These are phyloP conservation scores for Escallonia rubra DNA, from an alignment of 129 eudicot genomes.

Conservation along the genomic window DNA sequence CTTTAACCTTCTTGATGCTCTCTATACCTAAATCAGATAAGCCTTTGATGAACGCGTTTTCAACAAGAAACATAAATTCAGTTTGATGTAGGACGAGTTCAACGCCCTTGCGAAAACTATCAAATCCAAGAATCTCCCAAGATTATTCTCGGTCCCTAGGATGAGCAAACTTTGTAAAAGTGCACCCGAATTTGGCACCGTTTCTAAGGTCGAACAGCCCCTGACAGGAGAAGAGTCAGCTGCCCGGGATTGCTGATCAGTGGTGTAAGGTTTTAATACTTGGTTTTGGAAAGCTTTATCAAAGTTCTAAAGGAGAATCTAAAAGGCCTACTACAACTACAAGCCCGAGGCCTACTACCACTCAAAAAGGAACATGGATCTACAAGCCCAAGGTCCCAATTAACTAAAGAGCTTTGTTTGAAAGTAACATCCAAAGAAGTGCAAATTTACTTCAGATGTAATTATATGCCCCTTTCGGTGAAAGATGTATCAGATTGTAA, in stretches of 20 bases:
- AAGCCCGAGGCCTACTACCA: too few species aligned
- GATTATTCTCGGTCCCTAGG: conserved; percentile 7
- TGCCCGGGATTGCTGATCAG: conserved; percentile 5
- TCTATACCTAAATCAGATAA: conserved; percentile 15
- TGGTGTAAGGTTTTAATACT: conserved; percentile 18
- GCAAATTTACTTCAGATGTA: too few species aligned
- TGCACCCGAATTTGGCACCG: conserved; percentile 9
- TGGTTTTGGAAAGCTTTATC: conserved; percentile 34
- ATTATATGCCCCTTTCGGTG: too few species aligned
- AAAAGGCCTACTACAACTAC: too few species aligned
- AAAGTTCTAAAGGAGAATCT: too few species aligned
- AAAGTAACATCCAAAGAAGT: too few species aligned
- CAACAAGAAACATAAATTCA: conserved; percentile 22
- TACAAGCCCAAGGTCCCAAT: too few species aligned
- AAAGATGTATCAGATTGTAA: too few species aligned
- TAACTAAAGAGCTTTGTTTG: too few species aligned
- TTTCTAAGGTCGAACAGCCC: conserved; percentile 16
- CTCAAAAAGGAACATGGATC: too few species aligned
- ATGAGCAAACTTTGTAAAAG: conserved; percentile 7
- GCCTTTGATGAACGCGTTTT: conserved; percentile 22
- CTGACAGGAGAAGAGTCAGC: conserved; percentile 35
- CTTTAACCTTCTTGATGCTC: conserved; percentile 20
- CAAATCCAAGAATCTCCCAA: conserved; percentile 35
- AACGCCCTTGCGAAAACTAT: conserved; percentile 22
- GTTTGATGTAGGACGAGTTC: conserved; percentile 17